Base-by-base conservation (phyloP, 768 basidiomycete species). In the Lactarius evosmus region DNA sequence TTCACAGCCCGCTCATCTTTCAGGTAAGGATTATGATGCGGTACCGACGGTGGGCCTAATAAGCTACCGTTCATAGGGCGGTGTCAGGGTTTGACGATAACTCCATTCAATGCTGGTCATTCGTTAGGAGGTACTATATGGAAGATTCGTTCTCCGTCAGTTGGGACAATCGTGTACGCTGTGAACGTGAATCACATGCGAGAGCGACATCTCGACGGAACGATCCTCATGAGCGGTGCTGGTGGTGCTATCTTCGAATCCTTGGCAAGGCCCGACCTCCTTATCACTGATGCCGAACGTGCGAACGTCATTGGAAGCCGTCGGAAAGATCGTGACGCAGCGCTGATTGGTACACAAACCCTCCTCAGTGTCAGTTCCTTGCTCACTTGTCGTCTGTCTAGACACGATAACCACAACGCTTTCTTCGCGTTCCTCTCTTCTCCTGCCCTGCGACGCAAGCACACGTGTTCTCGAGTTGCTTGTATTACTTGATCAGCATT, bases 91-190 rank as follows among this genome's bases (percentile, higher is more conserved):
- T 78, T 95, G 70, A 95, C 94, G 2, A 91, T 99, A 67, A 95
- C 95, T 19, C 94, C 97, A 1, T 97, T 95, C 76, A 89, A 91
- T 70, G 90, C 94, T 14, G 97, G 96, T 0, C 95, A 98, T 74
- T 93, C 93, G 0, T 83, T 99, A 17, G 97, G 97, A 65, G 97
- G 96, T 50, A 93, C 95, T 6, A 91, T 99, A 67, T 98, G 95
- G 95, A 98, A 98, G 73, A 90, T 99, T 66, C 87, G 97, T n/a
- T 98, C 95, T 0, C 95, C 97, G 2, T 94, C 95, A 0, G 92
- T 93, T 12, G 96, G 95, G 3, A 98, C 97, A 3, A 89, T 98
- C 36, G 79, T 98, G 29, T 98, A 99, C 72, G 95, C 95, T 9
- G 92, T 98, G 19, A 85, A 94, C 69, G 81, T 98, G 79, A 98